Evolutionary conservation across 768 basidiomycete genomes (phyloP).

Genomic region (Trametes punicea): DNA sequence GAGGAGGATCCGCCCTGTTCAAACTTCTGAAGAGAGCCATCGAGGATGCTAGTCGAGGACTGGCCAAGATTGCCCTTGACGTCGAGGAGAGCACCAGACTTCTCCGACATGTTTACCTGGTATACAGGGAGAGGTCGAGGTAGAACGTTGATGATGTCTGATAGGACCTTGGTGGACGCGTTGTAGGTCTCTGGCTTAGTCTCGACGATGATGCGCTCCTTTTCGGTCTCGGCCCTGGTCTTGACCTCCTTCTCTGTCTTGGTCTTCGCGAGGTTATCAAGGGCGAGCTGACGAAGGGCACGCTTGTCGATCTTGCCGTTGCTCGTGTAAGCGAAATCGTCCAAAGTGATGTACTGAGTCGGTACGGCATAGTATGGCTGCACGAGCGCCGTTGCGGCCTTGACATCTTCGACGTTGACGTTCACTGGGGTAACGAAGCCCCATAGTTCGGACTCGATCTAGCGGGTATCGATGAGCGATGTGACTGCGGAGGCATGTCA

Average conservation of each 20-base stretch:
- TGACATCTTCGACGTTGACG: conserved; percentile 38
- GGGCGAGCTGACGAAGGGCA: conserved; percentile 36
- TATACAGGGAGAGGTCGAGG: conserved; percentile 30
- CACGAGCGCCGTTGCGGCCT: conserved; percentile 43
- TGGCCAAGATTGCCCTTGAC: background rate
- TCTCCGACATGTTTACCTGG: conserved; percentile 29
- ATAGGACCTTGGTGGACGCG: conserved; percentile 20
- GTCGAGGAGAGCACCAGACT: conserved; percentile 22
- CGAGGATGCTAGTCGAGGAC: conserved; percentile 26
- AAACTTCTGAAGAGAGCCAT: conserved; percentile 29
- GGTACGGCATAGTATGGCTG: conserved; percentile 63
- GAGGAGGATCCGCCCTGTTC: conserved; percentile 26
- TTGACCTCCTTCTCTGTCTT: conserved; percentile 9
- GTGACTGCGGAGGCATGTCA: background rate
- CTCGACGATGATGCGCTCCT: background rate
- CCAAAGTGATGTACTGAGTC: conserved; percentile 40
- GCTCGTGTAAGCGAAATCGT: conserved; percentile 48
- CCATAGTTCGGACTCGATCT: conserved; percentile 50
- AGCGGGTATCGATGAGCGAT: background rate
- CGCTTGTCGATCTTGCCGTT: conserved; percentile 47
- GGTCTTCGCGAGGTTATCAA: conserved; percentile 1
- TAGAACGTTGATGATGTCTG: conserved; percentile 21
- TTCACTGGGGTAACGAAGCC: conserved; percentile 48
- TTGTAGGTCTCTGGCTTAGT: conserved; percentile 21
- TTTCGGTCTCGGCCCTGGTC: background rate